These are phyloP conservation scores for Chytriomyces sp. DNA, from an alignment of 192 early-diverging fungal genomes.

Conservation along the genomic window DNA sequence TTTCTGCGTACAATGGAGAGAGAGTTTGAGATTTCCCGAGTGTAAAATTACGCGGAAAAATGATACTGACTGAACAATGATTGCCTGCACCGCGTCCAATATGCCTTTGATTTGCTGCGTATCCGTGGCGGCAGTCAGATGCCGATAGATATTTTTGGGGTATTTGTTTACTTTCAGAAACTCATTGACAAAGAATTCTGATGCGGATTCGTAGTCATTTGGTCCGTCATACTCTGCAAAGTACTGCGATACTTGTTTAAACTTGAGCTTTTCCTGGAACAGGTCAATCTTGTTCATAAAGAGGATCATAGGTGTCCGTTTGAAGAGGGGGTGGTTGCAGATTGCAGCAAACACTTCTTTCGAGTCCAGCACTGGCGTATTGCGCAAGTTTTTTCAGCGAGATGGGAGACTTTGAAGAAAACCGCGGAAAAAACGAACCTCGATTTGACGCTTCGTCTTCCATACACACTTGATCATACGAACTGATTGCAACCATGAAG, in stretches of 20 bases:
- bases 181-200: slow-evolving; percentile 46
- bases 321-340: slow-evolving; percentile 95
- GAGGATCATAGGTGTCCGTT: slow-evolving; percentile 91
- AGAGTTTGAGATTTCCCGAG: neutral
- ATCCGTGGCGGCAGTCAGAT: slow-evolving; percentile 65
- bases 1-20: neutral
- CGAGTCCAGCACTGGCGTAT: slow-evolving; percentile 95
- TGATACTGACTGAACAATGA: slow-evolving; percentile 42
- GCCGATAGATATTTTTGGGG: slow-evolving; percentile 58
- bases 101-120: slow-evolving; percentile 59
- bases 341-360: slow-evolving; percentile 94
- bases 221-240: slow-evolving; percentile 79
- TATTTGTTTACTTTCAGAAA: slow-evolving; percentile 53
- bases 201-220: slow-evolving; percentile 48
- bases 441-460: slow-evolving; percentile 60
- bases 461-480: slow-evolving; percentile 63
- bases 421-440: slow-evolving; percentile 11
- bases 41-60: neutral
- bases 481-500: slow-evolving; percentile 62
- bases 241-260: slow-evolving; percentile 66
- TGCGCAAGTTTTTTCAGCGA: neutral
- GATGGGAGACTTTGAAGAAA: neutral
- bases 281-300: slow-evolving; percentile 98
- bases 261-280: slow-evolving; percentile 84
- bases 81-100: slow-evolving; percentile 57